phyloP scores from a whole-genome alignment of 2,329 filamentous ascomycete genomes.

The Diaporthe destruens region DNA sequence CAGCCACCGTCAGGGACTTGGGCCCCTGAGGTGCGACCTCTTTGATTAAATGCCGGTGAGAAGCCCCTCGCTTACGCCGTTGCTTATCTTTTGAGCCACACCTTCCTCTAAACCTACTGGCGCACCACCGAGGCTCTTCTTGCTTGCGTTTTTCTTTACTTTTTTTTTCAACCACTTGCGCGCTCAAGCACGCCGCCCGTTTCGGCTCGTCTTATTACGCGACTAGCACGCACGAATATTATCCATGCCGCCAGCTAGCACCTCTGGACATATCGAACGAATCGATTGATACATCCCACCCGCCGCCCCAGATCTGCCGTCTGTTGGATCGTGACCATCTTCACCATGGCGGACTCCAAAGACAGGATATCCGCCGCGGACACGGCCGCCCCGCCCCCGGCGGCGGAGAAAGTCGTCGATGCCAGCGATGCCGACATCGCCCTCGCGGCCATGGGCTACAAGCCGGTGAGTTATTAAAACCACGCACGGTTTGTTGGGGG shows the following conservation, averaged over 20 bases:
- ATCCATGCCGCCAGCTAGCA: background rate
- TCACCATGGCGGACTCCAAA: conserved; percentile 32
- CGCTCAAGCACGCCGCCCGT: rapidly evolving
- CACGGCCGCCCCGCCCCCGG: background rate
- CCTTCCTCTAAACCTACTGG: background rate
- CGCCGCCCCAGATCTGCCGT: too few species aligned
- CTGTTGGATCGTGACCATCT: conserved; percentile 1
- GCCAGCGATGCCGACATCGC: conserved; percentile 49
- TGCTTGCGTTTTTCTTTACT: background rate
- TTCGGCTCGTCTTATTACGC: background rate
- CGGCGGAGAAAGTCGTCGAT: conserved; percentile 31
- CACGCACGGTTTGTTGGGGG: too few species aligned
- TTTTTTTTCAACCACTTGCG: background rate
- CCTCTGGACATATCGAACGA: background rate
- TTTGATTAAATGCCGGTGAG: conserved; percentile 15
- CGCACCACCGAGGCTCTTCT: background rate
- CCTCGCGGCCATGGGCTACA: conserved; percentile 54
- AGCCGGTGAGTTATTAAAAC: conserved; percentile 50
- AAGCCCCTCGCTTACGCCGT: conserved; percentile 27
- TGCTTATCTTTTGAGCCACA: conserved; percentile 15
- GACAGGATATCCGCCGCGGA: conserved; percentile 32
- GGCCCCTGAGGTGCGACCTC: background rate
- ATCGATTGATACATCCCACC: too few species aligned
- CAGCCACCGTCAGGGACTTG: conserved; percentile 17
- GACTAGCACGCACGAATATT: background rate